A percentile compares a stretch with the other conserved stretches of the same genome.
Evolutionary conservation across 1,284 basidiomycete species (phyloP).

Genomic region (Macrocystidia cucumis): DNA sequence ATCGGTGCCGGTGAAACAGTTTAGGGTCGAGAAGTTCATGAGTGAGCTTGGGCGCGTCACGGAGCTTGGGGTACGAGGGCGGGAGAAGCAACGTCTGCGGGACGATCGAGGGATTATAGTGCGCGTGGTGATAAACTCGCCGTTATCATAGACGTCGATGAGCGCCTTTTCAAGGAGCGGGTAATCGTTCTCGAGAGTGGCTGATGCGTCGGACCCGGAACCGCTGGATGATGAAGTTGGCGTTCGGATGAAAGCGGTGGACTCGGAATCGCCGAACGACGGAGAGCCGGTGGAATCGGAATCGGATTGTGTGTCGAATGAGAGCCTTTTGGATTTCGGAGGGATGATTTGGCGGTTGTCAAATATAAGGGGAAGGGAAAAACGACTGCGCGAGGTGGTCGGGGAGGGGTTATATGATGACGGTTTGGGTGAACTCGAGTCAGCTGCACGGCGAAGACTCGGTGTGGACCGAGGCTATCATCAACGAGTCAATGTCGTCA

Average conservation of each 20-base stretch:
- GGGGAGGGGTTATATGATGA: too few species aligned
- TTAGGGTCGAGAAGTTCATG: conserved; percentile 14
- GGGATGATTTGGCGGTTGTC: too few species aligned
- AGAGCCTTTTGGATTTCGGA: neutral
- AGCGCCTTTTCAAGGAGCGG: neutral
- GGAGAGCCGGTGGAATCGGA: conserved; percentile 1
- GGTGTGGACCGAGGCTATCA: too few species aligned
- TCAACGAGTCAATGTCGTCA: too few species aligned
- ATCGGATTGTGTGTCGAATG: conserved; percentile 1
- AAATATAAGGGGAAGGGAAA: too few species aligned
- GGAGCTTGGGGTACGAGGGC: conserved; percentile 14
- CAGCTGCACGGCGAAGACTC: too few species aligned
- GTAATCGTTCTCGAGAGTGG: conserved; percentile 7
- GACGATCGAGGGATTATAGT: conserved; percentile 17
- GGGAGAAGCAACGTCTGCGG: conserved; percentile 17
- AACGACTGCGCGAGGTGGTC: too few species aligned
- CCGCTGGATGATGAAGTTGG: conserved; percentile 5
- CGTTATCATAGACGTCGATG: conserved; percentile 12
- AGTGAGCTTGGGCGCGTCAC: conserved; percentile 18
- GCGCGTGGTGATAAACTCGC: conserved; percentile 12
- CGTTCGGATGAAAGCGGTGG: too few species aligned
- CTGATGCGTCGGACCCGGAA: conserved; percentile 5
- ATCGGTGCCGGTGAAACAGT: conserved; percentile 16
- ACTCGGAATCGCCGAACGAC: neutral
- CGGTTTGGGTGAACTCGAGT: too few species aligned